Conservation (phyloP, 306 rosid species). For the Fragaria vesca region DNA sequence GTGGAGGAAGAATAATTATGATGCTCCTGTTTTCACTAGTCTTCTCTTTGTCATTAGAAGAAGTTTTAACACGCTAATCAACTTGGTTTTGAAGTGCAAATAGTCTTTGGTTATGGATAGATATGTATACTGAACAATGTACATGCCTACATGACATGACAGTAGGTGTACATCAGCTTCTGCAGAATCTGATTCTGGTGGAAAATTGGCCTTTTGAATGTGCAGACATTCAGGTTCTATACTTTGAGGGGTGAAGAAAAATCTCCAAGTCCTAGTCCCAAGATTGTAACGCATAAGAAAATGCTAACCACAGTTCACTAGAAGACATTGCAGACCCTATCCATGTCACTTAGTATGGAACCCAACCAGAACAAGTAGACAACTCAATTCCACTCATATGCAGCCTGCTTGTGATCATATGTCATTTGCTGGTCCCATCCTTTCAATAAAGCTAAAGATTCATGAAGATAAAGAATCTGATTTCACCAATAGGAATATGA, state of each 20-base stretch:
- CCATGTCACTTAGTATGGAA: neutral
- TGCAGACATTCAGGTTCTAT: neutral
- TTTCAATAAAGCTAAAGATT: neutral
- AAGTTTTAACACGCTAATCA: neutral
- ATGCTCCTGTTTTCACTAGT: neutral
- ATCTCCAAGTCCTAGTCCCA: neutral
- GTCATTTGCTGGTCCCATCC: constrained; percentile 6
- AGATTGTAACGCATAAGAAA: constrained; percentile 1
- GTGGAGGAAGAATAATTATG: neutral
- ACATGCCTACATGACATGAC: neutral
- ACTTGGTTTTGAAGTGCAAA: neutral
- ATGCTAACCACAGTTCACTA: constrained; percentile 17
- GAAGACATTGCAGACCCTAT: neutral
- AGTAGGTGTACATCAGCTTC: neutral
- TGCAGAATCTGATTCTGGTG: constrained; percentile 1
- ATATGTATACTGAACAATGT: neutral
- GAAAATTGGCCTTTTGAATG: neutral
- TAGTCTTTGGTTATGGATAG: constrained; percentile 4
- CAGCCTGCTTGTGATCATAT: neutral
- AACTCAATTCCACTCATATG: neutral
- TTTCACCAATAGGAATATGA: neutral
- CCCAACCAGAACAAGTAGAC: neutral
- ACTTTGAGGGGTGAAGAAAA: neutral
- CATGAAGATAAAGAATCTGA: neutral
- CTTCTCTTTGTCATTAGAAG: neutral